These are phyloP conservation scores for Penicillium thymicola DNA, from an alignment of 2,329 filamentous ascomycete species.

Conservation along the genomic window DNA sequence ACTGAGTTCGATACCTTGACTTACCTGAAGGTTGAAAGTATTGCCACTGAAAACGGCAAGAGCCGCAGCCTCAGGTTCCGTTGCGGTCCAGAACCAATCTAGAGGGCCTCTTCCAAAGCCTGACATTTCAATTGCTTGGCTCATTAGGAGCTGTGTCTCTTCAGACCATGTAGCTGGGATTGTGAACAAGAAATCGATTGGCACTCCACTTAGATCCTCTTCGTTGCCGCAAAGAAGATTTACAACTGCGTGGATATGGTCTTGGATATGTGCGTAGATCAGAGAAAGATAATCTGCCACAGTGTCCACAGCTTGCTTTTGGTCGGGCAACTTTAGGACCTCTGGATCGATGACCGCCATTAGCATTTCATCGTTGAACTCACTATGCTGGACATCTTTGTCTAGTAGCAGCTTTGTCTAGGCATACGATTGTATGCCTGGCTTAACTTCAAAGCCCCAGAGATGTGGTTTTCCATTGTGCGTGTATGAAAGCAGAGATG, in stretches of 20 bases:
- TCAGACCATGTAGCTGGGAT: background rate
- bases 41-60: background rate
- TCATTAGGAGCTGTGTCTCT: background rate
- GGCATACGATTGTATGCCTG: background rate
- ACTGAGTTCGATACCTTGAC: background rate
- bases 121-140: background rate
- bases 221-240: accelerated
- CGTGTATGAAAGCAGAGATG: background rate
- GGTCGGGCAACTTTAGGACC: background rate
- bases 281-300: background rate
- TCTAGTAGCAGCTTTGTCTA: background rate
- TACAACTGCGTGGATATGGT: background rate
- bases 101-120: background rate
- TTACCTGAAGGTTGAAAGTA: background rate
- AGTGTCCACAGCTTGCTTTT: background rate
- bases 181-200: background rate
- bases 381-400: background rate
- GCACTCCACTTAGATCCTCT: background rate
- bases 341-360: background rate
- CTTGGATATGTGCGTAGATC: background rate
- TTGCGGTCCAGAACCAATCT: background rate
- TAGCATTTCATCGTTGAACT: background rate
- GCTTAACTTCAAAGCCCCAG: background rate
- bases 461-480: background rate
- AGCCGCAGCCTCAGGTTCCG: background rate